Evolutionary conservation across 306 rosid species (phyloP).

Genomic region (Geum urbanum): DNA sequence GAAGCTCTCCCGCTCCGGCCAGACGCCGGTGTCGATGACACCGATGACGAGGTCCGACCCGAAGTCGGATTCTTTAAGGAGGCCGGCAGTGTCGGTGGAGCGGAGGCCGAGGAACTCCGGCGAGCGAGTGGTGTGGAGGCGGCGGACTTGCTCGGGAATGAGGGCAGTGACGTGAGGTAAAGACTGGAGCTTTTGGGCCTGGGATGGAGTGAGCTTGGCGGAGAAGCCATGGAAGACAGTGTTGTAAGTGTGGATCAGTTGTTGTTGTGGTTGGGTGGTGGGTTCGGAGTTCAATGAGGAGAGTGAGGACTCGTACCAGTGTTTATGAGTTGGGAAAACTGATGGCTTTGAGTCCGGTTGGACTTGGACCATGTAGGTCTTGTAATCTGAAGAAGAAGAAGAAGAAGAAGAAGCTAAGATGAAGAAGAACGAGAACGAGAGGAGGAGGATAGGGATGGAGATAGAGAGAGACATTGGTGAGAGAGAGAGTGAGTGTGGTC

Average conservation of each 20-base stretch:
- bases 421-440: background rate
- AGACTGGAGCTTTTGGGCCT: conserved; percentile 38
- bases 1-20: conserved; percentile 82
- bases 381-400: conserved; percentile 14
- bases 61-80: conserved; percentile 74
- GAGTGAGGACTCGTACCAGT: conserved; percentile 76
- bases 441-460: conserved; percentile 1
- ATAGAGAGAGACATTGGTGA: conserved; percentile 35
- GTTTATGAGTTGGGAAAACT: conserved; percentile 63
- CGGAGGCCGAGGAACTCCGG: conserved; percentile 74
- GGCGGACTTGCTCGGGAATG: conserved; percentile 72
- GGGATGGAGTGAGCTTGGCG: conserved; percentile 52
- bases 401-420: conserved; percentile 11
- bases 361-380: conserved; percentile 73
- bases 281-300: conserved; percentile 29
- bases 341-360: conserved; percentile 63
- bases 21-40: conserved; percentile 81
- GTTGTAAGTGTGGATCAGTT: conserved; percentile 58
- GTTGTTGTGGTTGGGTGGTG: background rate
- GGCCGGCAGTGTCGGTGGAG: conserved; percentile 57
- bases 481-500: background rate
- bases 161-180: conserved; percentile 49
- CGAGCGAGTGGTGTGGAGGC: conserved; percentile 74
- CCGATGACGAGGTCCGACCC: conserved; percentile 94
- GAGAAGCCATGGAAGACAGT: conserved; percentile 81